These are phyloP conservation scores for Penicillium palitans DNA, from an alignment of 2,329 filamentous ascomycete species.

Conservation along the genomic window DNA sequence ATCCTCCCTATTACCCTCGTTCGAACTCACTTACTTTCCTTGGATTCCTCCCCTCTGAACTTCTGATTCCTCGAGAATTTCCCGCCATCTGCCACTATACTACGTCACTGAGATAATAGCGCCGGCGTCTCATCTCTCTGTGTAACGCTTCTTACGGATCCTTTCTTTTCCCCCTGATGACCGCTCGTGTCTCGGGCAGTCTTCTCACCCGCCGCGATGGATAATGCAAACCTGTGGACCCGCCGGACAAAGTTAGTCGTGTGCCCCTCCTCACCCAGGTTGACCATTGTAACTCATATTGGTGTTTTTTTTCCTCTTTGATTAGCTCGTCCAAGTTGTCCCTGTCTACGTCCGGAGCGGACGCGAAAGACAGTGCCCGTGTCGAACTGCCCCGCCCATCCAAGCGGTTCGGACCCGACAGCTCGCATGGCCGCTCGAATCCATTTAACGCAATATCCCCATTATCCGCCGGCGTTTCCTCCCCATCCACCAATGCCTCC, in stretches of 20 bases:
- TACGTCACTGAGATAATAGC: conserved; percentile 11
- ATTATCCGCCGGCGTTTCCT: conserved; percentile 67
- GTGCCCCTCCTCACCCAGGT: conserved; percentile 2
- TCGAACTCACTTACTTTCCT: conserved; percentile 4
- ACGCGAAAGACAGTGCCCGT: conserved; percentile 55
- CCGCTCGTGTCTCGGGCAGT: conserved; percentile 39
- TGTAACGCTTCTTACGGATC: conserved; percentile 18
- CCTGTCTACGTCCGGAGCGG: conserved; percentile 69
- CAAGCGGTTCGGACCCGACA: conserved; percentile 73
- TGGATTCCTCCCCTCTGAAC: background rate
- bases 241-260: conserved; percentile 49
- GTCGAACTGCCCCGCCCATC: conserved; percentile 63
- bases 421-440: conserved; percentile 71
- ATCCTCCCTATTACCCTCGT: background rate
- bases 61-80: background rate
- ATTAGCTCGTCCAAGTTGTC: conserved; percentile 84
- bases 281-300: conserved; percentile 1
- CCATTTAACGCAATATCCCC: conserved; percentile 76
- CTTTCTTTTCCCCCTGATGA: conserved; percentile 35
- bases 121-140: conserved; percentile 6
- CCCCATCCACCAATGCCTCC: conserved; percentile 74
- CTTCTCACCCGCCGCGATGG: conserved; percentile 44
- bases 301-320: conserved; percentile 8
- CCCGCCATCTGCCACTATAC: conserved; percentile 1
- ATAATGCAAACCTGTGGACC: conserved; percentile 54